Conservation (phyloP, 306 rosid species). For the Lathyrus sativus region DNA sequence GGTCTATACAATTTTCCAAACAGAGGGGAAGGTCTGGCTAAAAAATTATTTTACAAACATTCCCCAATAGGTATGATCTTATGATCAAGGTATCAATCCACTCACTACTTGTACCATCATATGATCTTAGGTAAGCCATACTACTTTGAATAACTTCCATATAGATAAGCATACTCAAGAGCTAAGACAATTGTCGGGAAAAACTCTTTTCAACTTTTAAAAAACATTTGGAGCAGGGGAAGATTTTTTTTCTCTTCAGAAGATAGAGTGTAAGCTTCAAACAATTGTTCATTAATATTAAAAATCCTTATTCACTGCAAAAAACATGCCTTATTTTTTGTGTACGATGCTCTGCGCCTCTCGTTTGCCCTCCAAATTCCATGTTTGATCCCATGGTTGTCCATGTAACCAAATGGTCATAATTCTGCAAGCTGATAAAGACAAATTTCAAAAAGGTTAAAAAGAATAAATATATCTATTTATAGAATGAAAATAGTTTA, state of each 20-base stretch:
- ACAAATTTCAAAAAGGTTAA: no score
- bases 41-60: conserved; percentile 6
- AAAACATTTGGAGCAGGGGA: conserved; percentile 7
- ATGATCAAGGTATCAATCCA: conserved; percentile 8
- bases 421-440: no score
- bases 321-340: no score
- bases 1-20: not conserved
- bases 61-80: not conserved
- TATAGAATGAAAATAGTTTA: no score
- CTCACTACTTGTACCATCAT: not conserved
- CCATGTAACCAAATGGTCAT: no score
- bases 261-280: conserved; percentile 11
- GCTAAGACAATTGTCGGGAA: not conserved
- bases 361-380: no score
- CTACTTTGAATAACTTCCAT: not conserved
- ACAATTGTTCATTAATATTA: conserved; percentile 9
- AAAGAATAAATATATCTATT: no score
- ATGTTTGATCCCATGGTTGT: no score
- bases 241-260: conserved; percentile 11
- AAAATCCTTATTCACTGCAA: conserved; percentile 32
- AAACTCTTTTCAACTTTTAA: conserved; percentile 12
- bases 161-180: conserved; percentile 9
- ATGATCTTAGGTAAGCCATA: conserved; percentile 7
- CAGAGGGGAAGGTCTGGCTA: not conserved
- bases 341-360: no score